Evolutionary conservation across 192 early-diverging fungal genomes (phyloP).

Genomic region (Gonapodya prolifera): DNA sequence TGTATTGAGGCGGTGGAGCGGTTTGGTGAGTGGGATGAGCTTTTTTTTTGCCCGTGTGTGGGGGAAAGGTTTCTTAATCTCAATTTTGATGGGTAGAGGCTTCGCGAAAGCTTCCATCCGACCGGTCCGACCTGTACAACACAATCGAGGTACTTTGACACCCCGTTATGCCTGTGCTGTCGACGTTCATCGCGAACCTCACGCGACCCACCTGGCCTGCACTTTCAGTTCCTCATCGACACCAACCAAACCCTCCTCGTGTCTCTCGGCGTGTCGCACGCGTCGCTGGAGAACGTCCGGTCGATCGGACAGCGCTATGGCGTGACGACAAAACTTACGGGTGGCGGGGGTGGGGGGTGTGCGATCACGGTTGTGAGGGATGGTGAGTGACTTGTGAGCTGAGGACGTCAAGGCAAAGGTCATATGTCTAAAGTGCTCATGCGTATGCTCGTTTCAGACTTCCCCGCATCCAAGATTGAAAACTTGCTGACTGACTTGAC

Average conservation of each 20-base stretch:
- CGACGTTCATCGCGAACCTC: background rate
- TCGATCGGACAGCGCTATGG: constrained; percentile 42
- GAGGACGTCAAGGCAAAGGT: no score
- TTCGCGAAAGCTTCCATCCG: background rate
- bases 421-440: no score
- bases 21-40: background rate
- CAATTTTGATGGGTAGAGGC: background rate
- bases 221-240: constrained; percentile 57
- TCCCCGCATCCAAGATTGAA: constrained; percentile 16
- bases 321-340: constrained; percentile 81
- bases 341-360: constrained; percentile 96
- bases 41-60: no score
- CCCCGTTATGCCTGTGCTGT: background rate
- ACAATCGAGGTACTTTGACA: background rate
- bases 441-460: no score
- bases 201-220: background rate
- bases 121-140: background rate
- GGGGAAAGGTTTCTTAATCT: no score
- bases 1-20: background rate
- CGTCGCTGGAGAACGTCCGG: constrained; percentile 63
- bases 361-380: constrained; percentile 60
- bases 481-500: constrained; percentile 31
- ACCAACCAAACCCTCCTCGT: constrained; percentile 74
- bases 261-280: constrained; percentile 74
- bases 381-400: constrained; percentile 2